phyloP scores from a whole-genome alignment of 495 filamentous ascomycete genomes.

The Recurvomyces mirabilis region DNA sequence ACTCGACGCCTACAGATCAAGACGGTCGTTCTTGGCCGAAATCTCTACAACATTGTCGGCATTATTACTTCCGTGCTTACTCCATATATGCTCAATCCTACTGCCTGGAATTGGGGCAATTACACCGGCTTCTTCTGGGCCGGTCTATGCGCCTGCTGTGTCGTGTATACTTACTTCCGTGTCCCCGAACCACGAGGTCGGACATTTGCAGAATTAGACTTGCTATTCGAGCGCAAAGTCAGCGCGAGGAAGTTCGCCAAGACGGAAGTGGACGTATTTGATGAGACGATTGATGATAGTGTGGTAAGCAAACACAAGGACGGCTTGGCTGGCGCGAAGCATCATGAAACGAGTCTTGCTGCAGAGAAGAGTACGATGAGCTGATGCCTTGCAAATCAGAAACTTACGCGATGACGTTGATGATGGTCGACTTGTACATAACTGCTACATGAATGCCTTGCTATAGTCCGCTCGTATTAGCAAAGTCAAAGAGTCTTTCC shows the following conservation, averaged over 20 bases:
- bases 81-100: constrained; percentile 39
- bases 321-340: background rate
- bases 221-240: constrained; percentile 29
- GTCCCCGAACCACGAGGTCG: constrained; percentile 29
- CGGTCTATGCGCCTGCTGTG: constrained; percentile 37
- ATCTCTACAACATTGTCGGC: constrained; percentile 41
- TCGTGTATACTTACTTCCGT: constrained; percentile 31
- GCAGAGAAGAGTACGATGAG: too few species aligned
- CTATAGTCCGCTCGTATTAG: too few species aligned
- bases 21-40: constrained; percentile 46
- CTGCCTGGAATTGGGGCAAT: constrained; percentile 44
- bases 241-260: constrained; percentile 29
- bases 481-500: too few species aligned
- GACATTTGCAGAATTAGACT: constrained; percentile 29
- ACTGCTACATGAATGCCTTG: too few species aligned
- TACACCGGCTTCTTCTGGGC: constrained; percentile 46
- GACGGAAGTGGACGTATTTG: constrained; percentile 29
- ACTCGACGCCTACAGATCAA: constrained; percentile 43
- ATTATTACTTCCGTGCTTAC: constrained; percentile 35
- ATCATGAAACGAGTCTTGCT: background rate
- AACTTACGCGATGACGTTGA: too few species aligned
- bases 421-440: too few species aligned
- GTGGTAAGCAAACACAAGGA: constrained; percentile 2
- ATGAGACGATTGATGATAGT: constrained; percentile 19
- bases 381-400: too few species aligned